Evolutionary conservation across 164 flowering plant species (phyloP).

Genomic region (Tetracentron sinense): DNA sequence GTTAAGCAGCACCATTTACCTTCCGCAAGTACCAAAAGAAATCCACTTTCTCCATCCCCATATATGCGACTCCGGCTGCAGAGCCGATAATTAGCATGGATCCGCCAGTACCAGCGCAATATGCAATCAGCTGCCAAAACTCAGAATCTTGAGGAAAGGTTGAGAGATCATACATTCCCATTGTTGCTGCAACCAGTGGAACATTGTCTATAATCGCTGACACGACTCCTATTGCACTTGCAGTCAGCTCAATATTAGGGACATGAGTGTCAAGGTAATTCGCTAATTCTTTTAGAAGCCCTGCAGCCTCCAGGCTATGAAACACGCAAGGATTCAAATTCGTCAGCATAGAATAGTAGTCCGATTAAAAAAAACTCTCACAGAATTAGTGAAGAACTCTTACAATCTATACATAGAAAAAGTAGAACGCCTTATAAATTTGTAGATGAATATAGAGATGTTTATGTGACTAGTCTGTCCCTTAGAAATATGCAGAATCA

Average conservation of each 20-base stretch:
- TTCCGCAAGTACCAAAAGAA: slow-evolving; percentile 96
- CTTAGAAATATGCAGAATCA: no score
- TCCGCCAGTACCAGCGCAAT: slow-evolving; percentile 97
- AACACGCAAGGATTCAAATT: slow-evolving; percentile 1
- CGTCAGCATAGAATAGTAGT: slow-evolving; percentile 2
- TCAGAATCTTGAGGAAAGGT: slow-evolving; percentile 84
- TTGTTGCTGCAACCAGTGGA: slow-evolving; percentile 92
- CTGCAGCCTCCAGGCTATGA: slow-evolving; percentile 89
- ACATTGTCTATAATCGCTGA: slow-evolving; percentile 96
- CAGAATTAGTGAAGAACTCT: no score
- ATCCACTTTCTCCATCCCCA: slow-evolving; percentile 98
- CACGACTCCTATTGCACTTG: slow-evolving; percentile 86
- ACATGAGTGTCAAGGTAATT: slow-evolving; percentile 89
- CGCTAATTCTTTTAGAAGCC: slow-evolving; percentile 82
- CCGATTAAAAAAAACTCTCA: no score
- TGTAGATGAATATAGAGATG: no score
- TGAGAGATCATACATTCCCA: slow-evolving; percentile 95
- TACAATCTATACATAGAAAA: background rate
- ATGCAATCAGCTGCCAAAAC: slow-evolving; percentile 93
- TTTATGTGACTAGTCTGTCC: no score
- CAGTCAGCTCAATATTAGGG: slow-evolving; percentile 73
- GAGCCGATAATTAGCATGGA: slow-evolving; percentile 95
- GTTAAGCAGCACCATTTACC: slow-evolving; percentile 36
- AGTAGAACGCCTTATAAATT: no score
- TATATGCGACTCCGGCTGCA: slow-evolving; percentile 98